Conservation (phyloP, 2,329 filamentous ascomycete genomes). For the Exophiala sideris region DNA sequence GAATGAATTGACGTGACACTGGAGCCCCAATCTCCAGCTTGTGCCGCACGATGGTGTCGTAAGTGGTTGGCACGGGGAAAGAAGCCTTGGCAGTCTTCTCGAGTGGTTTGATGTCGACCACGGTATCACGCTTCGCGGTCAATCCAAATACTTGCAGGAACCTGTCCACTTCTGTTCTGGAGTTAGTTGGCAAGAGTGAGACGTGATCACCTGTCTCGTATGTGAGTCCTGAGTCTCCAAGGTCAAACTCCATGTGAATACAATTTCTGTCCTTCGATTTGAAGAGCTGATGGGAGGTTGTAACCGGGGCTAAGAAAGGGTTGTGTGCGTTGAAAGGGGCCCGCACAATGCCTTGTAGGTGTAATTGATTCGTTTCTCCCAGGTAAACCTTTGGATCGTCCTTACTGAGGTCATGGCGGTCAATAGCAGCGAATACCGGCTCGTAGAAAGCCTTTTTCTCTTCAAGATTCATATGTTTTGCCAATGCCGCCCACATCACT, state of each 20-base stretch:
- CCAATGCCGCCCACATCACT: slow-evolving; percentile 89
- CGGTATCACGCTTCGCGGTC: slow-evolving; percentile 69
- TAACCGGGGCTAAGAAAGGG: slow-evolving; percentile 91
- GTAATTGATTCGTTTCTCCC: slow-evolving; percentile 93
- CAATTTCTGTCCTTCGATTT: slow-evolving; percentile 87
- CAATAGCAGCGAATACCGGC: slow-evolving; percentile 78
- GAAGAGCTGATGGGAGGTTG: slow-evolving; percentile 88
- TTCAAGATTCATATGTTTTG: slow-evolving; percentile 79
- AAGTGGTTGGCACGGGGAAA: slow-evolving; percentile 95
- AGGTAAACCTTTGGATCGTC: slow-evolving; percentile 84
- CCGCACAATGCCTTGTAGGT: slow-evolving; percentile 78
- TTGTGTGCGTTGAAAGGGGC: slow-evolving; percentile 96
- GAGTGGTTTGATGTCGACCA: slow-evolving; percentile 84
- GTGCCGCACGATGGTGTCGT: slow-evolving; percentile 87
- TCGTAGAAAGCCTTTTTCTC: slow-evolving; percentile 97
- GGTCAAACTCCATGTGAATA: slow-evolving; percentile 90
- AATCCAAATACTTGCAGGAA: slow-evolving; percentile 79
- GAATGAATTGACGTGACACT: slow-evolving; percentile 91
- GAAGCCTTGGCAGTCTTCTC: slow-evolving; percentile 96
- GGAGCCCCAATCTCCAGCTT: slow-evolving; percentile 96
- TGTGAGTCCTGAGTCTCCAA: slow-evolving; percentile 80
- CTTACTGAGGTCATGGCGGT: slow-evolving; percentile 68
- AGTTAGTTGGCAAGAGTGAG: slow-evolving; percentile 93
- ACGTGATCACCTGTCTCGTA: slow-evolving; percentile 98
- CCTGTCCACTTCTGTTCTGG: slow-evolving; percentile 85